Conservation (phyloP, 345 rosid genomes). For the Arabis hirsuta region DNA sequence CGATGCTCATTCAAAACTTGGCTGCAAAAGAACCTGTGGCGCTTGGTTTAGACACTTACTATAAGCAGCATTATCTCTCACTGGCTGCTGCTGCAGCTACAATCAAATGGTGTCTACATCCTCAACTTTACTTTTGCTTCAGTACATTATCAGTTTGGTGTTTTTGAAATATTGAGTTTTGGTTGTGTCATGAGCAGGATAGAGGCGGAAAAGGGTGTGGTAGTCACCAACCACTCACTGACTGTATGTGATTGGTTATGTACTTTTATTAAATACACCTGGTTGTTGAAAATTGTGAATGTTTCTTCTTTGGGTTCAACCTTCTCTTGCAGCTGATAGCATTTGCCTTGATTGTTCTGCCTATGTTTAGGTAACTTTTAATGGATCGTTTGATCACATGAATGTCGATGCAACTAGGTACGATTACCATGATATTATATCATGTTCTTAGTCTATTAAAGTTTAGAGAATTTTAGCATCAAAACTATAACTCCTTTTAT, state of each 20-base stretch:
- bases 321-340: constrained; percentile 7
- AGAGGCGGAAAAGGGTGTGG: constrained; percentile 92
- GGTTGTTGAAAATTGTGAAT: constrained; percentile 11
- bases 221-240: constrained; percentile 87
- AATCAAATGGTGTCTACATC: constrained; percentile 70
- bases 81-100: constrained; percentile 92
- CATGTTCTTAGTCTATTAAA: constrained; percentile 16
- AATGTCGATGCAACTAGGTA: constrained; percentile 96
- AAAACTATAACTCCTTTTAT: constrained; percentile 2
- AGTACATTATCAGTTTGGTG: constrained; percentile 19
- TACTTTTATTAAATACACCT: neutral
- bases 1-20: constrained; percentile 73
- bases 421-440: constrained; percentile 17
- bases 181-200: constrained; percentile 59
- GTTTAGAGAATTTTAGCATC: neutral
- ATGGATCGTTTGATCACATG: constrained; percentile 98
- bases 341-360: constrained; percentile 24
- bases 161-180: constrained; percentile 28
- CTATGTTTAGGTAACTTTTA: constrained; percentile 76
- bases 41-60: constrained; percentile 86
- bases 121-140: constrained; percentile 16
- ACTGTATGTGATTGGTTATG: constrained; percentile 55
- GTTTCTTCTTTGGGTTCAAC: constrained; percentile 22
- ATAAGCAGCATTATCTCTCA: constrained; percentile 96
- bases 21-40: constrained; percentile 91